phyloP scores from a whole-genome alignment of 106 monocot species.

The Triglochin maritima region DNA sequence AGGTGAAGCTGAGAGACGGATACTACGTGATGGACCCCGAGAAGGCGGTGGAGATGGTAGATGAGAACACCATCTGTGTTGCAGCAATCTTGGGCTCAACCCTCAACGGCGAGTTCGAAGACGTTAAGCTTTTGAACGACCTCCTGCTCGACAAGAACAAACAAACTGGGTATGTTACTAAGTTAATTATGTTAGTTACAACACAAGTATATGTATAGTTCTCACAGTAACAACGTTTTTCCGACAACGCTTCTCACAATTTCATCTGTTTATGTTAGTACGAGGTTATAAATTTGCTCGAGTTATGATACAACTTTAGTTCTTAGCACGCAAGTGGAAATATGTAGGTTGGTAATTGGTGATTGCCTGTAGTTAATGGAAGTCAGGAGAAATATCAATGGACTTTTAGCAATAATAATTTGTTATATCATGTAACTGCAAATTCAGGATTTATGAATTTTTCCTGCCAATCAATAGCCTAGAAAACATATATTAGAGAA shows the following conservation, averaged over 20 bases:
- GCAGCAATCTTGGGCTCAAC: slow-evolving; percentile 27
- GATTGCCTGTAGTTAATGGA: background rate
- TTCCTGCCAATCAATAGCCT: too few relatives aligned
- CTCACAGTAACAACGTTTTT: background rate
- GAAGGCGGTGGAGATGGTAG: slow-evolving; percentile 19
- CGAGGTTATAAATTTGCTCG: too few relatives aligned
- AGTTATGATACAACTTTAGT: too few relatives aligned
- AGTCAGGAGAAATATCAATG: too few relatives aligned
- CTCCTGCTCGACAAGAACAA: slow-evolving; percentile 21
- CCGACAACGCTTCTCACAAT: too few relatives aligned
- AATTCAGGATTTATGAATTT: too few relatives aligned
- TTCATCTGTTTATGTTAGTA: too few relatives aligned
- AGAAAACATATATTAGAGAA: too few relatives aligned
- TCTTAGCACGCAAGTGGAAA: too few relatives aligned
- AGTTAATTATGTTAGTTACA: background rate
- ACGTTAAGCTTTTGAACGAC: slow-evolving; percentile 25
- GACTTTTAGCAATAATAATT: too few relatives aligned
- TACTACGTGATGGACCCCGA: slow-evolving; percentile 19
- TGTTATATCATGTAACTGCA: too few relatives aligned
- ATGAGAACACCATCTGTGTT: slow-evolving; percentile 21
- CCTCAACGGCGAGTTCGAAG: slow-evolving; percentile 28
- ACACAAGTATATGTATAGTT: background rate
- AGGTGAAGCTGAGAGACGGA: slow-evolving; percentile 20
- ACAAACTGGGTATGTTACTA: slow-evolving; percentile 12
- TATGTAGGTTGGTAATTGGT: background rate